phyloP scores from a whole-genome alignment of 352 stramenopile species.

The Phytophthora parvispora region DNA sequence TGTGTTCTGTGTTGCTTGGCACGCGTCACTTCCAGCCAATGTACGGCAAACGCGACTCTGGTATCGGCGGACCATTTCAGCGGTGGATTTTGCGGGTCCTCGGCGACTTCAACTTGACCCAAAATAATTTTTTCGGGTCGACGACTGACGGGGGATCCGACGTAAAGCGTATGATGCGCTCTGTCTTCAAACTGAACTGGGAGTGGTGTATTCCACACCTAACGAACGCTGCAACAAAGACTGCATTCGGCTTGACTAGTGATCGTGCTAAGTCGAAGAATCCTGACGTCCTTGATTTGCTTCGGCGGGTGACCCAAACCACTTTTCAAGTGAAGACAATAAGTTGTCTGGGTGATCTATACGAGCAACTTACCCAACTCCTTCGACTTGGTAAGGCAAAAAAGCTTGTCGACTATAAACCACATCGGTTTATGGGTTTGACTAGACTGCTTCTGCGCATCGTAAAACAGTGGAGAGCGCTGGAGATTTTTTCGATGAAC shows the following conservation, averaged over 20 bases:
- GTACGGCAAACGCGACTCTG: background rate
- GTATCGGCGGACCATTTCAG: constrained; percentile 1
- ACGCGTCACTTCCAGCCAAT: constrained; percentile 3
- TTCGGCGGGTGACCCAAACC: background rate
- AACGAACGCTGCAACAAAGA: constrained; percentile 5
- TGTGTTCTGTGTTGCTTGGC: constrained; percentile 1
- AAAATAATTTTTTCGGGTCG: constrained; percentile 1
- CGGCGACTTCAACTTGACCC: background rate
- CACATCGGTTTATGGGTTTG: constrained; percentile 5
- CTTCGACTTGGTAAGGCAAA: constrained; percentile 8
- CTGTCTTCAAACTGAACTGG: background rate
- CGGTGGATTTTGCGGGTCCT: constrained; percentile 4
- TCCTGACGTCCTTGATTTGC: constrained; percentile 2
- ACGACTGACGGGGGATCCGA: background rate
- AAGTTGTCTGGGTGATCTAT: constrained; percentile 5
- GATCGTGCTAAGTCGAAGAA: background rate
- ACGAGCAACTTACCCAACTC: background rate
- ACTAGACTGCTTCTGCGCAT: background rate
- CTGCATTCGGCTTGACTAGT: constrained; percentile 2
- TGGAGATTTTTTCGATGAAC: constrained; percentile 1
- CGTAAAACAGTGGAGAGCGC: constrained; percentile 6
- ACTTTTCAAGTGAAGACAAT: constrained; percentile 1
- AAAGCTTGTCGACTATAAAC: constrained; percentile 10
- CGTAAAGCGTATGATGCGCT: constrained; percentile 4
- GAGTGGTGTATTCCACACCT: constrained; percentile 2